Base-by-base conservation (phyloP, 129 eudicot genomes). In the Apium graveolens region DNA sequence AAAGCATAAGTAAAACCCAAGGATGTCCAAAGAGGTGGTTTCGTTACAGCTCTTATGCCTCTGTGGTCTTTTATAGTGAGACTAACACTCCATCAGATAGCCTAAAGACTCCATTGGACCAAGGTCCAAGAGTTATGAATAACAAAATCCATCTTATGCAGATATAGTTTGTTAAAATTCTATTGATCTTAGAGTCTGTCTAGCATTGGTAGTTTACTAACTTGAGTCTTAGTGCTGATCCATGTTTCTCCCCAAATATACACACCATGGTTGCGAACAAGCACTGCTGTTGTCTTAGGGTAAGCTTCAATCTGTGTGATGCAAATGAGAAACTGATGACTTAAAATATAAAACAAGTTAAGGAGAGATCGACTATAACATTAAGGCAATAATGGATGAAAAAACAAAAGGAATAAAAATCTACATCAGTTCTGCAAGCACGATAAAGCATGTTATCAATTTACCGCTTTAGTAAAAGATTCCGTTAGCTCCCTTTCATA, bases 401-500 rank as follows among this genome's bases (percentile, higher is more conserved):
- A 39, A 39, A 71, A 71, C 38, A 26, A 38, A 39, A 5, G 16
- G 10, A 38, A 71, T 21, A 3, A 27, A 2, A n/a, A n/a, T 66
- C 41, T 17, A 68, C n/a, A 70, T 35, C 26, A 18, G 75, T 71
- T 71, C 9, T 38, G 20, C 43, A 1, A 39, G 48, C 75, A 26
- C 31, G 42, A 18, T 42, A 20, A 24, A 72, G 49, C 32, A 72
- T 38, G 32, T 72, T 20, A 38, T 39, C 76, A 41, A 79, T 83
- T 35, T 85, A 89, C 93, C 62, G 89, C 93, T 78, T 68, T 84
- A 66, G 93, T 80, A 39, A 89, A 90, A 78, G 93, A 79, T n/a
- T 89, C 89, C 1, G 87, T 86, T 63, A 89, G 93, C 73, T 87
- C 93, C 41, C 89, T 45, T 73, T 85, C 85, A 85, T 78, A 78